Conservation (phyloP, 2,329 filamentous ascomycete species). For the Cercospora janseana region DNA sequence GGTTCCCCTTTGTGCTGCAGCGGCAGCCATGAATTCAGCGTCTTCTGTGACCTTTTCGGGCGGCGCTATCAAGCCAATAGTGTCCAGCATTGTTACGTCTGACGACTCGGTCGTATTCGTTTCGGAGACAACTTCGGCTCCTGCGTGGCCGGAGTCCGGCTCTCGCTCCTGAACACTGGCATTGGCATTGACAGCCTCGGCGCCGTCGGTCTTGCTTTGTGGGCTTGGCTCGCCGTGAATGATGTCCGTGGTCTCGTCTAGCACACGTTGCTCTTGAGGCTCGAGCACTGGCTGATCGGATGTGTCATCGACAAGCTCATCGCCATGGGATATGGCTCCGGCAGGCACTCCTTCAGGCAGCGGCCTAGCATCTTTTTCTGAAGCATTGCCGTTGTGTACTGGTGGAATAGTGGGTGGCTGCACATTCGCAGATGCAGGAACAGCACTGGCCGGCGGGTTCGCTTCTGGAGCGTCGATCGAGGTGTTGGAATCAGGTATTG, state of each 20-base stretch:
- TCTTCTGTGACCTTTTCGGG: conserved; percentile 35
- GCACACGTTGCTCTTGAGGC: conserved; percentile 17
- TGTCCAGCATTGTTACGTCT: conserved; percentile 17
- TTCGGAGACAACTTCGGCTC: neutral
- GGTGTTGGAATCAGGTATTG: conserved; percentile 5
- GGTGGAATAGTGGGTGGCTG: neutral
- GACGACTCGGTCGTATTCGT: neutral
- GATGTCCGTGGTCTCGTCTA: conserved; percentile 22
- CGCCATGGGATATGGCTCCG: conserved; percentile 18
- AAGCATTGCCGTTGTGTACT: neutral
- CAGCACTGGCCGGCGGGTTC: neutral
- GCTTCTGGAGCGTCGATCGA: neutral
- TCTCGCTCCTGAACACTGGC: neutral
- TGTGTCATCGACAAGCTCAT: conserved; percentile 18
- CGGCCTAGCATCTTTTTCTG: neutral
- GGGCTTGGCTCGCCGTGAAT: conserved; percentile 10
- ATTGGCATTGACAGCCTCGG: conserved; percentile 2
- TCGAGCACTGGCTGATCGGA: conserved; percentile 10
- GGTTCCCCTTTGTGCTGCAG: conserved; percentile 47
- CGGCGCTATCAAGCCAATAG: neutral
- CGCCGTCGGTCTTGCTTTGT: conserved; percentile 1
- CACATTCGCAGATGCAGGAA: neutral
- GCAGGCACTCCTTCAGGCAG: conserved; percentile 19
- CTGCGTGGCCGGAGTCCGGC: neutral
- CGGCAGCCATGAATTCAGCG: conserved; percentile 47